Evolutionary conservation across 768 basidiomycete genomes (phyloP), one percentile per base, ranked within the genome.

Genomic region (Panaeolus papilionaceus): DNA sequence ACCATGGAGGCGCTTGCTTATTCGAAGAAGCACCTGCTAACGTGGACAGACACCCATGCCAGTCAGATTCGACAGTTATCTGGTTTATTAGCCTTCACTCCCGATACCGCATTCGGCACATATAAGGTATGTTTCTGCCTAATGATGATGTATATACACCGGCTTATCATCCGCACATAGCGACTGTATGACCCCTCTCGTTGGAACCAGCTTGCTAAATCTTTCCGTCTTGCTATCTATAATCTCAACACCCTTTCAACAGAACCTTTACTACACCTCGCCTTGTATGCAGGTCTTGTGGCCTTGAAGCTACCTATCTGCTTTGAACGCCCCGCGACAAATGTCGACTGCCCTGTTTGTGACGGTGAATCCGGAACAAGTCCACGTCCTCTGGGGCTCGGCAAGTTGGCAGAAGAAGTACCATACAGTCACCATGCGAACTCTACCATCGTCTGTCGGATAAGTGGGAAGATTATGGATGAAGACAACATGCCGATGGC

Each of bases 381-480:
- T 38, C 72, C 78, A 26, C 75, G 76, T 44, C 79, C 82, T 44
- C 78, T 86, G 2, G 88, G 89, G 26, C 82, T 96, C 9, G 90
- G 91, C 23, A 83, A 86, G 67, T 86, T 99, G 8, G 94, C 93
- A 12, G 82, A 85, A 66, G 93, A 95, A 70, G 95, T 98, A 0
- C 96, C 98, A 1, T 90, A 87, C 75, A 94, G 93, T 71, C 96
- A 99, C 79, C 96, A 99, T 76, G 89, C 92, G 45, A 98, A 97
- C 75, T 97, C 95, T 23, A 97, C 94, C 0, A 94, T 99, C 65
- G 96, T 99, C 16, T 99, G 98, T 75, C 80, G 89, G 64, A 85
- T 98, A 73, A 95, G 88, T 69, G 96, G 97, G 28, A 90, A 91
- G 76, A 96, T 99, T 66, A 97, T 99, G 92, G 93, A 98, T 73